phyloP scores from a whole-genome alignment of 345 rosid species.

The Brassica napus region DNA sequence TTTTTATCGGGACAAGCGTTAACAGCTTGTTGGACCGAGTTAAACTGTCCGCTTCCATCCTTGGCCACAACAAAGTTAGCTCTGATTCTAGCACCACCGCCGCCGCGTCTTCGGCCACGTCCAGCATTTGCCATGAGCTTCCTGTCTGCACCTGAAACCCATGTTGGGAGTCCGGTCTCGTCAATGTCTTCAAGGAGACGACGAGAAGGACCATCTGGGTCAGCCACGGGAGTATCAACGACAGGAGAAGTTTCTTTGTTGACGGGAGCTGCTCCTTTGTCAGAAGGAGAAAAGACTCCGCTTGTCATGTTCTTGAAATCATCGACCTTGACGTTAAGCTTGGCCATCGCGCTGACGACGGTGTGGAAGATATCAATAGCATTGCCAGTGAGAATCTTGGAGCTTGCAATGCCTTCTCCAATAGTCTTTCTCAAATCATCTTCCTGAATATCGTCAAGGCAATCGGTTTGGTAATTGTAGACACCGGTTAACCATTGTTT shows the following conservation, averaged over 20 bases:
- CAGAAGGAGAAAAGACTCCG: background rate
- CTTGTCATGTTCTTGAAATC: background rate
- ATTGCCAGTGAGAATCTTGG: background rate
- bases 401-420: background rate
- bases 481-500: background rate
- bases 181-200: background rate
- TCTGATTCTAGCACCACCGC: background rate
- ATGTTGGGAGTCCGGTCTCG: background rate
- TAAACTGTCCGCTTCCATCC: slow-evolving; percentile 1
- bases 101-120: background rate
- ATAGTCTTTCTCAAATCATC: background rate
- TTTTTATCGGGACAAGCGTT: background rate
- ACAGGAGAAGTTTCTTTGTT: background rate
- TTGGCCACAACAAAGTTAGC: background rate
- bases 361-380: background rate
- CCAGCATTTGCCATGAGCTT: background rate
- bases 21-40: background rate
- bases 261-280: background rate
- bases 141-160: slow-evolving; percentile 3
- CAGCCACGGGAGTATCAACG: background rate
- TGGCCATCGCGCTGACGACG: background rate
- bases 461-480: slow-evolving; percentile 2
- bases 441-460: background rate
- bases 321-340: background rate
- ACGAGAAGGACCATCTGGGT: slow-evolving; percentile 3